Percentiles rank a stretch among this genome's conserved stretches.
Evolutionary conservation across 2,329 filamentous ascomycete species (phyloP).

Genomic region (Fusarium sterilihyphosum): DNA sequence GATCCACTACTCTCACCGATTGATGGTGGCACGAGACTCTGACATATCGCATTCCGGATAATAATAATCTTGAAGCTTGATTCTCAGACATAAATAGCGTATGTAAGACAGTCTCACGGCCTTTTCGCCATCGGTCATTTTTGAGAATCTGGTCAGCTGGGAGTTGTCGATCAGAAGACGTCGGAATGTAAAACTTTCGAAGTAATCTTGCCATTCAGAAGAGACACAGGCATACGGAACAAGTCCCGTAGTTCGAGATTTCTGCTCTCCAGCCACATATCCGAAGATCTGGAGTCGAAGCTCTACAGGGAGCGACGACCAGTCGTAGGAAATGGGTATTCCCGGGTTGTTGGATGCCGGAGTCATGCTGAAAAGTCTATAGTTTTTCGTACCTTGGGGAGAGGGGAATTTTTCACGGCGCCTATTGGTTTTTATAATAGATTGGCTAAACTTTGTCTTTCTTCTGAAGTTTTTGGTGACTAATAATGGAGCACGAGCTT

Average conservation of each 20-base stretch:
- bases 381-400: no score
- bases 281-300: not conserved
- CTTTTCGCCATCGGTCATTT: fast-evolving
- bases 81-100: not conserved
- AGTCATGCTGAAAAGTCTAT: not conserved
- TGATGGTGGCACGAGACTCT: not conserved
- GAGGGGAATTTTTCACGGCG: not conserved
- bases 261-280: not conserved
- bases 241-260: fast-evolving
- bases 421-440: fast-evolving
- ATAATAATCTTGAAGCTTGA: not conserved
- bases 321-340: not conserved
- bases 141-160: fast-evolving
- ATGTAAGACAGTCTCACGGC: not conserved
- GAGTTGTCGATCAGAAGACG: not conserved
- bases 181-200: not conserved
- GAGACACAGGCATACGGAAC: not conserved
- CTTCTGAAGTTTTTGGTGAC: fast-evolving
- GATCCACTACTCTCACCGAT: not conserved
- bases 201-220: not conserved
- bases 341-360: fast-evolving
- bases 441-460: fast-evolving
- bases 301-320: not conserved
- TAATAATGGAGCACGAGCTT: not conserved
- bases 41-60: not conserved